Evolutionary conservation across 768 basidiomycete genomes (phyloP), one percentile per base, ranked within the genome.

Genomic region (Pleurotus cornucopiae): DNA sequence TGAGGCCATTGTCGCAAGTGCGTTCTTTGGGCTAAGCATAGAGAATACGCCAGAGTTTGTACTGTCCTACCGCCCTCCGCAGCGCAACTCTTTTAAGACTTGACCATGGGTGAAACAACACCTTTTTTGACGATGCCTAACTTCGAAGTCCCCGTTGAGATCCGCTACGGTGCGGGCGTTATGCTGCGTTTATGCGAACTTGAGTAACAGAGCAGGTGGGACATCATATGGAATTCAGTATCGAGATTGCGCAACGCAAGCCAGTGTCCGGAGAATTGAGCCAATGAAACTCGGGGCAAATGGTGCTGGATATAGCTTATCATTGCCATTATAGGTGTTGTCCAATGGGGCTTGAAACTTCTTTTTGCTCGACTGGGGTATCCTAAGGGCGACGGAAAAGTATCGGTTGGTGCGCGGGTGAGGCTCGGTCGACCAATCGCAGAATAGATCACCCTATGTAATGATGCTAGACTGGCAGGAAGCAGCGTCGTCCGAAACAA

Each of bases 71-170:
- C 25, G 14, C 18, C 9, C 12, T 14, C 13, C 16, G 13, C 30
- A 12, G 7, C 25, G 21, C 18, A 16, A 49, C 39, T 39, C 53
- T 58, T 58, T 53, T 54, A 54, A 52, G 43, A 41, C 14, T 25
- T 21, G 25, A 46, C 34, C 52, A 52, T 44, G 51, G 57, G 52
- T 52, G 53, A 20, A 41, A 20, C 14, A 23, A 54, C 44, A 47
- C 52, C 57, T 54, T 54, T 46, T 54, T 47, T 48, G 52, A 55
- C 57, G 46, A 44, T 38, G 25, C 45, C 25, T n/a, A 46, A 34
- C 23, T 39, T 6, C 37, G 38, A 26, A 54, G 39, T 39, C 30
- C 37, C 39, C 40, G 40, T 16, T 55, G 43, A 52, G 34, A 41
- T 39, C 38, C 26, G 51, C 45, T 39, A 53, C 39, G 39, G 18